Evolutionary conservation across 139 green algal species (phyloP), one percentile per base, ranked within the genome.

Genomic region (Zygnema cylindricum): DNA sequence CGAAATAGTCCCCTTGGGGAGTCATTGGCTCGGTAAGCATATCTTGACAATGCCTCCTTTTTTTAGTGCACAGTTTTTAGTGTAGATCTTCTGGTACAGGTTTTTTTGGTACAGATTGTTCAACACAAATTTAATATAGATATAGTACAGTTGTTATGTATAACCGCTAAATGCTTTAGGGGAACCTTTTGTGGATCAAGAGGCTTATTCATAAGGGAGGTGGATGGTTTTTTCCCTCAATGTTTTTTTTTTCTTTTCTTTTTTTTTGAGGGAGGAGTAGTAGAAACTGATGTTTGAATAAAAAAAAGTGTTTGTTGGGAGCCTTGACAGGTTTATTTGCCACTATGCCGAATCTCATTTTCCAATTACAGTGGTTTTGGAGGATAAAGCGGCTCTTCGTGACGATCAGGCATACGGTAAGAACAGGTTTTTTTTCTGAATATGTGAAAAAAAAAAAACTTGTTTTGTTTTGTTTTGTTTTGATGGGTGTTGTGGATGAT

Each of bases 361-460:
- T 43, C 71, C 71, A 55, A 79, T 79, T 11, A 79, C 42, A 3
- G 71, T 79, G 3, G 36, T 55, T 16, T 7, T 79, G 71, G 71
- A 79, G 71, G 71, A 79, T 79, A 3, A 25, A 25, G 7, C 71
- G 11, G 71, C 71, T 7, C 43, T 79, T 11, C 36, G 43, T 3
- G 11, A 42, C 7, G 71, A 79, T 16, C 71, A 79, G 71, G 38
- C 36, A 11, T 79, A 79, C 11, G 71, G 71, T 79, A 43, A 79
- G 71, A n/a, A 73, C 71, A 79, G 3, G 7, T 79, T 79, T 43
- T 16, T 16, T 63, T 7, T 16, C 49, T 63, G 16, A 63, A 63
- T 63, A 25, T 63, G 7, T 63, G 49, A n/a, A n/a, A n/a, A n/a
- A n/a, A n/a, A n/a, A n/a, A n/a, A n/a, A n/a, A n/a, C n/a, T n/a